Percentiles rank a stretch among this genome's conserved stretches.
These are phyloP conservation scores for Myxozyma melibiosi DNA, from an alignment of 805 yeast species.

Conservation along the genomic window DNA sequence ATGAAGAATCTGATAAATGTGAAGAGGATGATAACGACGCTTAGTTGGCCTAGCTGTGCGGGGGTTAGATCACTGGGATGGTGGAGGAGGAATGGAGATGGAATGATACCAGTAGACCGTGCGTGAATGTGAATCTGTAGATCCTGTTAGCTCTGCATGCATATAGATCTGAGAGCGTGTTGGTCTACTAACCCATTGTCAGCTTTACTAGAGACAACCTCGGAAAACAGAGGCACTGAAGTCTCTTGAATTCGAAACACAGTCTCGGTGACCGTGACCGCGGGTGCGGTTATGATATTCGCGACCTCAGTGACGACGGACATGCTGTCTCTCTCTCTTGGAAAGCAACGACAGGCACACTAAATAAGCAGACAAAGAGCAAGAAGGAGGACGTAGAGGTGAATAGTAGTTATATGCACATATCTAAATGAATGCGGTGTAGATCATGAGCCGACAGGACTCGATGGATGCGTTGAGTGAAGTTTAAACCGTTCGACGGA, in stretches of 20 bases:
- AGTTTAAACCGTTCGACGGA: too few species aligned
- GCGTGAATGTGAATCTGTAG: constrained; percentile 34
- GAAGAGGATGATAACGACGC: constrained; percentile 44
- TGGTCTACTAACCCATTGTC: constrained; percentile 11
- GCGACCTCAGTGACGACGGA: neutral
- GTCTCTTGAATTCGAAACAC: constrained; percentile 12
- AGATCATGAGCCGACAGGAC: too few species aligned
- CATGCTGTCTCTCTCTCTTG: too few species aligned
- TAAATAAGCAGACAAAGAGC: too few species aligned
- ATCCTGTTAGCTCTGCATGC: neutral
- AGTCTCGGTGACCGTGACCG: constrained; percentile 7
- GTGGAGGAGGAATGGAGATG: neutral
- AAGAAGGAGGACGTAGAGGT: too few species aligned
- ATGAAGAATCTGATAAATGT: constrained; percentile 47
- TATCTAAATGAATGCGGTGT: too few species aligned
- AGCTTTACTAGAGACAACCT: neutral
- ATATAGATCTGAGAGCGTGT: too few species aligned
- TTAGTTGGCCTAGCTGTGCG: constrained; percentile 45
- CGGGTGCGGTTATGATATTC: neutral
- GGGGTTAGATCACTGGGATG: neutral
- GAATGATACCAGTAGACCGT: constrained; percentile 32
- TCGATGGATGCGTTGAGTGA: too few species aligned
- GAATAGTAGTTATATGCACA: too few species aligned
- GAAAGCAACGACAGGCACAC: too few species aligned
- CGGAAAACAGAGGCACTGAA: neutral